A percentile compares a stretch with the other conserved stretches of the same genome.
phyloP scores from a whole-genome alignment of 805 yeast genomes.

The Pichia heedii region DNA sequence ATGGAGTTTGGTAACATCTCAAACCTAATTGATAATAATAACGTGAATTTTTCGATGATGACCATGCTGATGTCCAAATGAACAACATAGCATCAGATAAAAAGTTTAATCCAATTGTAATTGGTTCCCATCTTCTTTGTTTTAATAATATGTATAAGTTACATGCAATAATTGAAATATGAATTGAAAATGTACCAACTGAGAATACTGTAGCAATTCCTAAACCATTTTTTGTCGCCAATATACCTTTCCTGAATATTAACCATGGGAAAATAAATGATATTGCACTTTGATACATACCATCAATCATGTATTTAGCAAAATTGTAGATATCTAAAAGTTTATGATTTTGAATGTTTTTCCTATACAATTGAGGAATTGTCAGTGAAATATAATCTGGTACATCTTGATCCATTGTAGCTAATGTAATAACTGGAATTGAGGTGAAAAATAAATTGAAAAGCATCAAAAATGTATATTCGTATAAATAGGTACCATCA shows the following conservation, averaged over 20 bases:
- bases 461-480: conserved; percentile 69
- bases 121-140: conserved; percentile 75
- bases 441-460: conserved; percentile 78
- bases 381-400: conserved; percentile 52
- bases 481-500: conserved; percentile 71
- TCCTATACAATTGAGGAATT: conserved; percentile 61
- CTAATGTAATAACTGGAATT: conserved; percentile 65
- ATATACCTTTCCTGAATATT: conserved; percentile 37
- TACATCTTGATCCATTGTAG: conserved; percentile 70
- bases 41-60: conserved; percentile 37
- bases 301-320: conserved; percentile 56
- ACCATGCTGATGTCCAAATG: conserved; percentile 79
- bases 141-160: conserved; percentile 57
- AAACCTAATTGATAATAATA: conserved; percentile 61
- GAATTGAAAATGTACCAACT: conserved; percentile 56
- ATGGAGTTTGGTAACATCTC: conserved; percentile 49
- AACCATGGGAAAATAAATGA: conserved; percentile 63
- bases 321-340: conserved; percentile 59
- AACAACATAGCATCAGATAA: conserved; percentile 51
- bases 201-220: conserved; percentile 59
- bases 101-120: conserved; percentile 42
- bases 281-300: conserved; percentile 61
- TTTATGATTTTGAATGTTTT: conserved; percentile 49
- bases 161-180: conserved; percentile 55
- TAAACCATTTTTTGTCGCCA: conserved; percentile 39